These are phyloP conservation scores for Globisporangium rhizosaccharum DNA, from an alignment of 352 stramenopile species.

Conservation along the genomic window DNA sequence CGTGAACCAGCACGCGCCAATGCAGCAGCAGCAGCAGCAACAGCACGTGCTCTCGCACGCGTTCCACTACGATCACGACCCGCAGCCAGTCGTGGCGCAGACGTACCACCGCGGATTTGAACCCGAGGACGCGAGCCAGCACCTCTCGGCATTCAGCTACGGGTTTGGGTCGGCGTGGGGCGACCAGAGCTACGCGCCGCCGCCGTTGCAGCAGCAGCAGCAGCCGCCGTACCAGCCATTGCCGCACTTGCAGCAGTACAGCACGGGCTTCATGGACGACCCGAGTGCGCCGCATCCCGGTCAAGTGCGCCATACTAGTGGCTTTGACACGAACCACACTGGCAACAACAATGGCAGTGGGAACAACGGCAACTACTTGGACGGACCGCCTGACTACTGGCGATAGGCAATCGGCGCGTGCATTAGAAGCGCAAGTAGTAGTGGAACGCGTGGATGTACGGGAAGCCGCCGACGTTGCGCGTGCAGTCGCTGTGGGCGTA, in stretches of 20 bases:
- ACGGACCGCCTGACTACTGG: constrained; percentile 50
- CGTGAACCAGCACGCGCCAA: constrained; percentile 31
- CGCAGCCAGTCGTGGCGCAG: constrained; percentile 2
- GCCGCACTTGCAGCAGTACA: constrained; percentile 25
- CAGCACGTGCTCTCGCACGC: constrained; percentile 10
- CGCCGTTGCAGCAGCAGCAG: constrained; percentile 10
- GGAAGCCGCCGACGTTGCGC: constrained; percentile 59
- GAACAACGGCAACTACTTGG: constrained; percentile 24
- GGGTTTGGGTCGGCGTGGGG: constrained; percentile 19
- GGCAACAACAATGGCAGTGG: not conserved
- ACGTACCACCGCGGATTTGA: constrained; percentile 58
- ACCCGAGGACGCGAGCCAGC: constrained; percentile 45
- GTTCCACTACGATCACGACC: constrained; percentile 12
- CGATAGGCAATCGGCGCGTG: constrained; percentile 34
- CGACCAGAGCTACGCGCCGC: constrained; percentile 14
- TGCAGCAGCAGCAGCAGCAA: constrained; percentile 13
- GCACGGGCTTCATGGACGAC: not conserved
- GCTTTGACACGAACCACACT: not conserved
- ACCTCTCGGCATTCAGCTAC: constrained; percentile 21
- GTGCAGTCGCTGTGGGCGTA: constrained; percentile 51
- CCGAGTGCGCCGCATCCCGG: not conserved
- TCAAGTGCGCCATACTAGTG: not conserved
- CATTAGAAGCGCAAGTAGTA: constrained; percentile 63
- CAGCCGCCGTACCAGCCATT: constrained; percentile 4
- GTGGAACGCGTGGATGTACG: constrained; percentile 76